Evolutionary conservation across 2,329 filamentous ascomycete genomes (phyloP).

Genomic region (Parastagonospora avenae): DNA sequence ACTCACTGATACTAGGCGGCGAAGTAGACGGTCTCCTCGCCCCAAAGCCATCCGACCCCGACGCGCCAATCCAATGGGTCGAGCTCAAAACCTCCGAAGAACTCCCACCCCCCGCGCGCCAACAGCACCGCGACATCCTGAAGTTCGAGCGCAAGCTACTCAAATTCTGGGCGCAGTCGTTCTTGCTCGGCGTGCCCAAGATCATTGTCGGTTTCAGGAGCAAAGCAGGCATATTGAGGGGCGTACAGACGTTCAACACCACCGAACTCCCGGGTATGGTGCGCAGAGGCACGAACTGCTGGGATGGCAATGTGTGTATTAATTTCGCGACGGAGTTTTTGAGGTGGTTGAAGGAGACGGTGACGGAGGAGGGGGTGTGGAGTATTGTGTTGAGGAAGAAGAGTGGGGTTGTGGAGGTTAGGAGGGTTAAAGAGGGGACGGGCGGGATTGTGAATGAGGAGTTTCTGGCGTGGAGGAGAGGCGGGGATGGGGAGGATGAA

Average conservation of each 20-base stretch:
- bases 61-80: constrained; percentile 76
- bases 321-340: constrained; percentile 83
- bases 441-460: constrained; percentile 77
- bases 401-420: constrained; percentile 72
- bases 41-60: constrained; percentile 20
- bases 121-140: constrained; percentile 68
- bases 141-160: constrained; percentile 89
- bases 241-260: constrained; percentile 80
- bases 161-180: constrained; percentile 97
- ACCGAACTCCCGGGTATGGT: constrained; percentile 77
- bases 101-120: constrained; percentile 52
- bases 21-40: constrained; percentile 80
- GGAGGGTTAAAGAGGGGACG: constrained; percentile 74
- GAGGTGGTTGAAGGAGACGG: constrained; percentile 71
- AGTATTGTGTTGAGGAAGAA: constrained; percentile 71
- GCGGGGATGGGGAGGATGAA: not conserved
- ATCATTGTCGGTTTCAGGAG: constrained; percentile 90
- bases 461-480: constrained; percentile 72
- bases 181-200: constrained; percentile 87
- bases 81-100: constrained; percentile 91
- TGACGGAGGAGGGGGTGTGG: constrained; percentile 76
- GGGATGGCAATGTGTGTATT: constrained; percentile 94
- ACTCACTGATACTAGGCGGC: constrained; percentile 79
- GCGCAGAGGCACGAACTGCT: constrained; percentile 69
- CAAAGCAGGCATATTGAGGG: constrained; percentile 70